Evolutionary conservation across 176 grass and related monocot species (phyloP).

Genomic region (Musa itinerans): DNA sequence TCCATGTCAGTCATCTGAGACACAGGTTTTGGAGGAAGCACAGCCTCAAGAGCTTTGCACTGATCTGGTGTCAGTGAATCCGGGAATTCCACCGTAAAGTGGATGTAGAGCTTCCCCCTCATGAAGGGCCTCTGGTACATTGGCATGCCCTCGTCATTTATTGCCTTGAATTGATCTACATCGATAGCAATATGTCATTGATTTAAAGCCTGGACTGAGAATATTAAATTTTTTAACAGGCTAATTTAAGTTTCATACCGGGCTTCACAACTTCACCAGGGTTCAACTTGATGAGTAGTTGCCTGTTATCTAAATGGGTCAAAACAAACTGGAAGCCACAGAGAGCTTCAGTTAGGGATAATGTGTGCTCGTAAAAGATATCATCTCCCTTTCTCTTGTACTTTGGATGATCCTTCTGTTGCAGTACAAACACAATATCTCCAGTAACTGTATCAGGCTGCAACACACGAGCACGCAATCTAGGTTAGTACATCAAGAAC

Average conservation of each 20-base stretch:
- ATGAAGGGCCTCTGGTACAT: conserved; percentile 92
- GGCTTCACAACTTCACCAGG: conserved; percentile 88
- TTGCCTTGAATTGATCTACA: conserved; percentile 89
- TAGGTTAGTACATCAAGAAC: conserved; percentile 12
- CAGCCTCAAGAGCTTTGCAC: conserved; percentile 62
- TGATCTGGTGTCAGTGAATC: conserved; percentile 59
- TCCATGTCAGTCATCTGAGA: conserved; percentile 81
- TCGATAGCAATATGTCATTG: not conserved
- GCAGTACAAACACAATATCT: conserved; percentile 87
- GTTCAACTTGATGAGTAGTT: conserved; percentile 75
- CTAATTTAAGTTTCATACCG: conserved; percentile 30
- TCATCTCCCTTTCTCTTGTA: conserved; percentile 94
- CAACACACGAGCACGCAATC: not conserved
- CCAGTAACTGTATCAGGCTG: conserved; percentile 92
- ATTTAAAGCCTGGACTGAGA: not conserved
- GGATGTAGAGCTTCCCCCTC: conserved; percentile 95
- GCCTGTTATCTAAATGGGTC: conserved; percentile 92
- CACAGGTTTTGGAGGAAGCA: conserved; percentile 55
- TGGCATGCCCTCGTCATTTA: conserved; percentile 88
- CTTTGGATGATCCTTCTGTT: conserved; percentile 89
- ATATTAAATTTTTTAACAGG: not conserved
- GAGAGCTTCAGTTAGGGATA: conserved; percentile 79
- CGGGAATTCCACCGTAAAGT: conserved; percentile 77
- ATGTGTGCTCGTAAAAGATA: conserved; percentile 83
- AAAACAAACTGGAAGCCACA: conserved; percentile 91